phyloP scores from a whole-genome alignment of 352 stramenopile genomes.

The Globisporangium barbulae region DNA sequence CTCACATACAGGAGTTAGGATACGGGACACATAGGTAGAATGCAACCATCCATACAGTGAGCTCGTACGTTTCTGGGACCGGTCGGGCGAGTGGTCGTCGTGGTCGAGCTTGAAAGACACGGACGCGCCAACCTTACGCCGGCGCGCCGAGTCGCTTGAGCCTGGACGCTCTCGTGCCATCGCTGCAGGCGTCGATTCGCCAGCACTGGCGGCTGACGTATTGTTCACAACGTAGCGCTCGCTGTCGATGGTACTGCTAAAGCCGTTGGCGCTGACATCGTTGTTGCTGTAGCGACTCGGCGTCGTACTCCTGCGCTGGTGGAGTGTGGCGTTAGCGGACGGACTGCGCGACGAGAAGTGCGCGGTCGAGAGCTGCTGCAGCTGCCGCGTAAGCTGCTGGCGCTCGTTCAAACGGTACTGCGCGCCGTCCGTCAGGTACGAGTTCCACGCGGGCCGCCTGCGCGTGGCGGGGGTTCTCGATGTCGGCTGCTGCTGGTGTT shows the following conservation, averaged over 20 bases:
- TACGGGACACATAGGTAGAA: not conserved
- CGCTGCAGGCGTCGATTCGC: not conserved
- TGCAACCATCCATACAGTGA: not conserved
- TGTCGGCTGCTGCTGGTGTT: not conserved
- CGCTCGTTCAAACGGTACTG: conserved; percentile 50
- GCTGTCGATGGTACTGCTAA: not conserved
- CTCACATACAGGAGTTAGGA: not conserved
- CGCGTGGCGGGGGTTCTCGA: conserved; percentile 6
- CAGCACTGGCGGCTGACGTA: not conserved
- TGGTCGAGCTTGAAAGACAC: conserved; percentile 32
- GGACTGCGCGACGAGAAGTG: conserved; percentile 36
- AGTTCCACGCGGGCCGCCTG: conserved; percentile 44
- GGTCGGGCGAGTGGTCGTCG: conserved; percentile 14
- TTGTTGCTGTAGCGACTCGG: conserved; percentile 3
- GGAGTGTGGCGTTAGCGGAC: conserved; percentile 2
- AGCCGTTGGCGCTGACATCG: not conserved
- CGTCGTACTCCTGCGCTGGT: conserved; percentile 8
- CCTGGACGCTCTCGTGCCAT: not conserved
- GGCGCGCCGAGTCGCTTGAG: conserved; percentile 13
- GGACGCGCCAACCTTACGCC: conserved; percentile 19
- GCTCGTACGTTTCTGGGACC: conserved; percentile 12
- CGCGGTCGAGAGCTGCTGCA: conserved; percentile 39
- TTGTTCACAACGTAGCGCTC: conserved; percentile 14
- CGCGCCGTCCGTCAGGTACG: conserved; percentile 42
- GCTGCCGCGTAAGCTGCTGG: conserved; percentile 34